Evolutionary conservation across 129 eudicot species (phyloP), one percentile per base, ranked within the genome.

Genomic region (Dittrichia graveolens): DNA sequence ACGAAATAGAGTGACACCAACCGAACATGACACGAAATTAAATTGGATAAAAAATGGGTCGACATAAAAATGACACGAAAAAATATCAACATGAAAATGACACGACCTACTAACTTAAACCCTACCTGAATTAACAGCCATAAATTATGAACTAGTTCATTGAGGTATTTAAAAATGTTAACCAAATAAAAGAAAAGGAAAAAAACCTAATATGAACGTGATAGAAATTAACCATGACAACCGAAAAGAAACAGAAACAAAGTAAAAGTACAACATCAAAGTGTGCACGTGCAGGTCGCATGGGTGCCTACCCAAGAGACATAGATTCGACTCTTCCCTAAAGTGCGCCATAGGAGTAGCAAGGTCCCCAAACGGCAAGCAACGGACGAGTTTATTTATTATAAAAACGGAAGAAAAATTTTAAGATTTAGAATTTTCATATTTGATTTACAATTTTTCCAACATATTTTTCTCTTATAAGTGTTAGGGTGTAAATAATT

Each of bases 311-410:
- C 14, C 67, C 76, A 46, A 24, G 31, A 72, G 67, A 72, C 57
- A 72, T n/a, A 72, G 69, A 72, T 60, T 59, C 69, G 48, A 38
- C 48, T 60, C 43, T 44, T 72, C 76, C 77, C 77, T 72, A 60
- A 72, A 60, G 77, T 44, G 77, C 77, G 69, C 69, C 57, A 38
- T 45, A 72, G 59, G 58, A 45, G 68, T 72, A 72, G 68, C 69
- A 72, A 59, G 77, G 77, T 72, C 77, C 77, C 77, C 77, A 72
- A 72, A 72, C 68, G 40, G 68, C 77, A 46, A 72, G 77, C 69
- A 72, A 59, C 59, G 48, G 69, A 60, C 69, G 59, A 59, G 31
- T 24, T 24, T 24, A 24, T 24, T 24, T 24, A 24, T 56, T 37
- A 59, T 59, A 38, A 6, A 60, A 46, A n/a, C n/a, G n/a, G n/a